Percentiles rank a stretch among this genome's conserved stretches.
Conservation (phyloP, 768 basidiomycete genomes). For the Candolleomyces eurysporus region DNA sequence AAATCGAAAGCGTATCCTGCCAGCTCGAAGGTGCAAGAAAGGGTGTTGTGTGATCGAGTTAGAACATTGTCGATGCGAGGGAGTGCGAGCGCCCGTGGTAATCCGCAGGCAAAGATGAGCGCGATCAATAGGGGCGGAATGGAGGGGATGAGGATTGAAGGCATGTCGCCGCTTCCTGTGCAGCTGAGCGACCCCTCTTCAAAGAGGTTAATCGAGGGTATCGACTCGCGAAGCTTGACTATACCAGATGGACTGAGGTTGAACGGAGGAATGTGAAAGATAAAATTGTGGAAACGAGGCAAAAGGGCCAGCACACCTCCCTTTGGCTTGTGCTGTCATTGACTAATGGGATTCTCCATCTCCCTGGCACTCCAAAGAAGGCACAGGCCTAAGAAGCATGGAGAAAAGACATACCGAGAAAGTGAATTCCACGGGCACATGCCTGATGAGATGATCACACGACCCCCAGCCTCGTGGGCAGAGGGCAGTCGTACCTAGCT, state of each 20-base stretch:
- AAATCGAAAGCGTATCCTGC: constrained; percentile 19
- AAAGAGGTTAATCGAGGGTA: background rate
- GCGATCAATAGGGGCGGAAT: background rate
- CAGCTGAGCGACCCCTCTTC: background rate
- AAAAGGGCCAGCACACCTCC: background rate
- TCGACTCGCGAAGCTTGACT: background rate
- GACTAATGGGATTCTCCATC: background rate
- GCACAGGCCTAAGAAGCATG: background rate
- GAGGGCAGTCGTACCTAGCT: background rate
- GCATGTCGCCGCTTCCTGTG: background rate
- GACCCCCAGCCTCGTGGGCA: background rate
- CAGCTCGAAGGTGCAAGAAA: constrained; percentile 19
- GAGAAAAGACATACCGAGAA: background rate
- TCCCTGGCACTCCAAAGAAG: background rate
- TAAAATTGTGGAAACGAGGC: background rate
- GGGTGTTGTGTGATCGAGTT: background rate
- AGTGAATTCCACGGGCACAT: constrained; percentile 1
- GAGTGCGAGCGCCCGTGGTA: background rate
- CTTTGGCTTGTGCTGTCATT: background rate
- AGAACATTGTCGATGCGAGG: background rate
- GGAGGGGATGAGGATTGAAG: background rate
- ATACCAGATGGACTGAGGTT: background rate
- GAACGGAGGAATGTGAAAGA: background rate
- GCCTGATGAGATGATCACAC: background rate
- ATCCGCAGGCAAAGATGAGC: background rate